A percentile compares a stretch with the other conserved stretches of the same genome.
Conservation (phyloP, 2,329 filamentous ascomycete species). For the Escovopsis weberi region DNA sequence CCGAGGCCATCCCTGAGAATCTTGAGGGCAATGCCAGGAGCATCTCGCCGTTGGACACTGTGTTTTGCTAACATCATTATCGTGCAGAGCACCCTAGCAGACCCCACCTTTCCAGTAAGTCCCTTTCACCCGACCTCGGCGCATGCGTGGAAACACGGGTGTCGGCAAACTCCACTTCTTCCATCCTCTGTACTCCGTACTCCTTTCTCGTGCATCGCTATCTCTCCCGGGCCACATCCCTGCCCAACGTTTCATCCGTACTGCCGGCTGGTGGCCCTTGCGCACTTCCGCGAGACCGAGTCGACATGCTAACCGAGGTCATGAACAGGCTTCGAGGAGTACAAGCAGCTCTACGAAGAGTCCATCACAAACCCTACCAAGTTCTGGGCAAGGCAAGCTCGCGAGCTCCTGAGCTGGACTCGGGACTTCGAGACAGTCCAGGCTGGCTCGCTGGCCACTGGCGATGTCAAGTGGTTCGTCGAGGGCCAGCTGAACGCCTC, state of each 20-base stretch:
- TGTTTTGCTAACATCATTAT: too few species aligned
- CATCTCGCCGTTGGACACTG: too few species aligned
- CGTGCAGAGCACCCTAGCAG: constrained; percentile 51
- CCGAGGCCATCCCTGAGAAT: too few species aligned
- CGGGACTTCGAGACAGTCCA: constrained; percentile 83
- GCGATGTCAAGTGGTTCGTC: constrained; percentile 87
- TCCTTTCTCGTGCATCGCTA: not conserved
- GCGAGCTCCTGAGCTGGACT: constrained; percentile 82
- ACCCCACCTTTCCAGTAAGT: constrained; percentile 51
- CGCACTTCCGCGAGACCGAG: too few species aligned
- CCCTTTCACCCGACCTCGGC: constrained; percentile 6
- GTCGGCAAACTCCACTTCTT: too few species aligned
- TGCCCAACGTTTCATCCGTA: constrained; percentile 1
- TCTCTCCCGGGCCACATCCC: not conserved
- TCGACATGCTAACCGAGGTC: constrained; percentile 4
- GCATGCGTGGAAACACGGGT: not conserved
- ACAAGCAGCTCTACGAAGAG: constrained; percentile 57
- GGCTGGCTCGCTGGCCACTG: constrained; percentile 58
- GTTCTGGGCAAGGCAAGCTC: constrained; percentile 80
- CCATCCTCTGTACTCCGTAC: too few species aligned
- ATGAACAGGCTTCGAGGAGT: constrained; percentile 45
- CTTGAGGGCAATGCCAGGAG: too few species aligned
- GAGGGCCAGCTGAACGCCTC: constrained; percentile 90
- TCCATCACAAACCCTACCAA: constrained; percentile 79
- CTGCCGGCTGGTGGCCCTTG: not conserved